phyloP scores from a whole-genome alignment of 768 basidiomycete genomes.

The Termitomyces sp. region DNA sequence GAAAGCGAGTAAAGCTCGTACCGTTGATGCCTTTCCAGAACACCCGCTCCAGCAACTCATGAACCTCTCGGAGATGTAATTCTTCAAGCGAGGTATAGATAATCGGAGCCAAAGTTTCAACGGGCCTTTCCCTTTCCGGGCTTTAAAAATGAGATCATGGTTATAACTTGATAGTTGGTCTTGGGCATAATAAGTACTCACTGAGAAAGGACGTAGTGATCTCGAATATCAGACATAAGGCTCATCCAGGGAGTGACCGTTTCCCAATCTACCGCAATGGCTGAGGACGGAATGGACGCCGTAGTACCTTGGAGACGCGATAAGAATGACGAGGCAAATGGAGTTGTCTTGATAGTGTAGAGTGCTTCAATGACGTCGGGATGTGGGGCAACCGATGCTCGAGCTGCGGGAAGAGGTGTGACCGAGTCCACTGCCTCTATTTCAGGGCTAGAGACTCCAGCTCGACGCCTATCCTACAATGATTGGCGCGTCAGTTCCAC shows the following conservation, averaged over 20 bases:
- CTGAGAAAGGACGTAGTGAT: constrained; percentile 62
- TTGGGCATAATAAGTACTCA: constrained; percentile 31
- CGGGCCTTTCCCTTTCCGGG: constrained; percentile 45
- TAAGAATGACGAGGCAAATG: constrained; percentile 61
- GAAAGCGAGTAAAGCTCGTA: constrained; percentile 24
- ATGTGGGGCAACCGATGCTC: constrained; percentile 21
- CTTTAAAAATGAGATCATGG: constrained; percentile 32
- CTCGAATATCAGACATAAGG: constrained; percentile 68
- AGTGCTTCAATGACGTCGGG: constrained; percentile 47
- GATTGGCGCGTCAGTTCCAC: background rate
- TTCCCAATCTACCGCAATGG: constrained; percentile 71
- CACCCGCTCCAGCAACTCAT: constrained; percentile 59
- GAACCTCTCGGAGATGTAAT: constrained; percentile 64
- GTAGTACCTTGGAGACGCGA: constrained; percentile 54
- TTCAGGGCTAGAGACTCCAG: constrained; percentile 15
- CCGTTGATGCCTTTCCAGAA: constrained; percentile 83
- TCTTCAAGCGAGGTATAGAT: constrained; percentile 57
- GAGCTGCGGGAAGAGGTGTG: constrained; percentile 29
- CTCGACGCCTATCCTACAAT: constrained; percentile 28
- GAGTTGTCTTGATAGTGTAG: constrained; percentile 54
- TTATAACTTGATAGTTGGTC: constrained; percentile 2
- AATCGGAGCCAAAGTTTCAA: constrained; percentile 48
- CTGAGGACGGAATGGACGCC: constrained; percentile 24
- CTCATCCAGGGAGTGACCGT: constrained; percentile 68
- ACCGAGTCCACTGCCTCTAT: constrained; percentile 24